Evolutionary conservation across 108 stramenopile genomes (phyloP).

Genomic region (Fragilaria crotonensis): DNA sequence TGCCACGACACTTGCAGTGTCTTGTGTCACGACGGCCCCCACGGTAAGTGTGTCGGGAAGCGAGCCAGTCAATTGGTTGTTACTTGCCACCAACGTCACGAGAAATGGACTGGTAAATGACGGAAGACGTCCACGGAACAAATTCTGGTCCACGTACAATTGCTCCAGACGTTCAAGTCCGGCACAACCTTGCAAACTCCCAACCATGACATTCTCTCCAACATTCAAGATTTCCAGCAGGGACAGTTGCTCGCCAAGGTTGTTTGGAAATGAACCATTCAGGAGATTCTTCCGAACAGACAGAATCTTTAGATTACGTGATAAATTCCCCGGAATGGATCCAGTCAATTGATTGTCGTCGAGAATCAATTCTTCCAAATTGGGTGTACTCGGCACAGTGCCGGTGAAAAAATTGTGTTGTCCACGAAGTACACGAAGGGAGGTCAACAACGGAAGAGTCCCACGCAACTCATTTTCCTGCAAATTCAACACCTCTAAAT

Average conservation of each 20-base stretch:
- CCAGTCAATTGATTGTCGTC: neutral
- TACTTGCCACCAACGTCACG: neutral
- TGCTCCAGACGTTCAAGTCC: neutral
- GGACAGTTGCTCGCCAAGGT: neutral
- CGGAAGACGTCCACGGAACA: neutral
- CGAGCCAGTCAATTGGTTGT: neutral
- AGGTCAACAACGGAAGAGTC: neutral
- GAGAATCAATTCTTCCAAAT: neutral
- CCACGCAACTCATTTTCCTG: neutral
- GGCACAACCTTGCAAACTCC: neutral
- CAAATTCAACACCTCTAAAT: neutral
- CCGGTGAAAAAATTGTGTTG: neutral
- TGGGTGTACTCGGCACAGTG: neutral
- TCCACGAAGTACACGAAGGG: neutral
- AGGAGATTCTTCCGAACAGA: neutral
- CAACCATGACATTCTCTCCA: neutral
- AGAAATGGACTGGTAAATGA: neutral
- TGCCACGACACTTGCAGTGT: too few species aligned
- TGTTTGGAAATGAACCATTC: conserved; percentile 1
- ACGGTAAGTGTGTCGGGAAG: too few species aligned
- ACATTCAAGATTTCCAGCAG: neutral
- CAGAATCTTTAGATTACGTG: neutral
- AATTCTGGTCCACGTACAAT: neutral
- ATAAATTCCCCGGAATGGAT: neutral
- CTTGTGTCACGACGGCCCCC: too few species aligned